These are phyloP conservation scores for Candida gorgasii DNA, from an alignment of 805 yeast species.

Conservation along the genomic window DNA sequence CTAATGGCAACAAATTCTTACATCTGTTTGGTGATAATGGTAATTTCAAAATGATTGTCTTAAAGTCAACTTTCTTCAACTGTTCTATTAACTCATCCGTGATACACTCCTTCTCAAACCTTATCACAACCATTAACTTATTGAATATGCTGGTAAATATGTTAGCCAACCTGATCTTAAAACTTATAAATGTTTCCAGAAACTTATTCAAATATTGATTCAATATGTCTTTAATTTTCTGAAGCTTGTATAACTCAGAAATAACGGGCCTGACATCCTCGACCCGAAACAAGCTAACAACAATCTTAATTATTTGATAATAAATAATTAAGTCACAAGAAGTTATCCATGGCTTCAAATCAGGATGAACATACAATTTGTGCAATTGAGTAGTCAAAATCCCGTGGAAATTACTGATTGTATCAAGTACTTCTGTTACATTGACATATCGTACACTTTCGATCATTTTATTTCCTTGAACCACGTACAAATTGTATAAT, in stretches of 20 bases:
- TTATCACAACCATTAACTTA: constrained; percentile 2
- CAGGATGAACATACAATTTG: constrained; percentile 52
- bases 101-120: neutral
- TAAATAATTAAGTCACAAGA: constrained; percentile 69
- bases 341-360: constrained; percentile 60
- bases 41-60: neutral
- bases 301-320: constrained; percentile 51
- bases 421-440: constrained; percentile 56
- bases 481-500: constrained; percentile 59
- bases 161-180: constrained; percentile 55
- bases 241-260: neutral
- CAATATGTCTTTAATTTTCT: neutral
- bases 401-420: constrained; percentile 51
- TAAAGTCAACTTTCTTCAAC: neutral
- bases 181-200: constrained; percentile 50
- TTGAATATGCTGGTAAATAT: constrained; percentile 38
- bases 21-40: constrained; percentile 1
- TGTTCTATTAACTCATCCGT: neutral
- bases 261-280: constrained; percentile 27
- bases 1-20: neutral
- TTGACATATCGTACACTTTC: constrained; percentile 70
- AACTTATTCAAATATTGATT: constrained; percentile 31
- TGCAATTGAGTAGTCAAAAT: constrained; percentile 64
- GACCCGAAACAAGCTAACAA: constrained; percentile 57
- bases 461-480: constrained; percentile 63